phyloP scores from a whole-genome alignment of 768 basidiomycete genomes.

The Tremella fuciformis region DNA sequence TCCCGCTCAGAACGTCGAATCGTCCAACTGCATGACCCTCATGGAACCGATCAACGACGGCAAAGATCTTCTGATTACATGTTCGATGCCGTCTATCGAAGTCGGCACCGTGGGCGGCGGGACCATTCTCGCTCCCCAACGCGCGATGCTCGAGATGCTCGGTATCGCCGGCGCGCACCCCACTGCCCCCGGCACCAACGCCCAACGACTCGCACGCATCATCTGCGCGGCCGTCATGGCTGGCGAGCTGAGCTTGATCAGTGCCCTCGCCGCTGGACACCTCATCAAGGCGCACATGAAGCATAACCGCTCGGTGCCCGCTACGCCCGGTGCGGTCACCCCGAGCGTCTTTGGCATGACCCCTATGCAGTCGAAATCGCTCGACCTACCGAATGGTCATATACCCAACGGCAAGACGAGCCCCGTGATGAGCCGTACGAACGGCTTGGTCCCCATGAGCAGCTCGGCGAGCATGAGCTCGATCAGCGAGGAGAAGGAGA shows the following conservation, averaged over 20 bases:
- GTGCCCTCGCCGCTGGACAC: conserved; percentile 90
- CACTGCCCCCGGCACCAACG: conserved; percentile 80
- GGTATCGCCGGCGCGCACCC: conserved; percentile 87
- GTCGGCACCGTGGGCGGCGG: conserved; percentile 98
- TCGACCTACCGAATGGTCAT: too few species aligned
- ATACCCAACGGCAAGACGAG: too few species aligned
- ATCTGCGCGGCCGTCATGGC: conserved; percentile 95
- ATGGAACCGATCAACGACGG: conserved; percentile 95
- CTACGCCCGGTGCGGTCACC: conserved; percentile 64
- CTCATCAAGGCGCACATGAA: conserved; percentile 88
- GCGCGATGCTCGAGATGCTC: conserved; percentile 86
- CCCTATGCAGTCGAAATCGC: conserved; percentile 2
- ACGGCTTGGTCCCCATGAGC: too few species aligned
- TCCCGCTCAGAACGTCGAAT: conserved; percentile 98
- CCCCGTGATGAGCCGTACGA: too few species aligned
- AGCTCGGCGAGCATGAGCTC: too few species aligned
- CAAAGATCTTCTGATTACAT: conserved; percentile 83
- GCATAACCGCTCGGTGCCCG: conserved; percentile 81
- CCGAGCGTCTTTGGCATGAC: conserved; percentile 31
- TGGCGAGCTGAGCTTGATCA: conserved; percentile 86
- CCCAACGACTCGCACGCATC: conserved; percentile 81
- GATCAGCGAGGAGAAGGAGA: too few species aligned
- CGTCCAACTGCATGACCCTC: conserved; percentile 94
- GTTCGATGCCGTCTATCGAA: conserved; percentile 98
- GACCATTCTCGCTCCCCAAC: conserved; percentile 85